A percentile compares a stretch with the other conserved stretches of the same genome.
Evolutionary conservation across 371 early-diverging fungal species (phyloP).

Genomic region (Conidiobolus incongruus): DNA sequence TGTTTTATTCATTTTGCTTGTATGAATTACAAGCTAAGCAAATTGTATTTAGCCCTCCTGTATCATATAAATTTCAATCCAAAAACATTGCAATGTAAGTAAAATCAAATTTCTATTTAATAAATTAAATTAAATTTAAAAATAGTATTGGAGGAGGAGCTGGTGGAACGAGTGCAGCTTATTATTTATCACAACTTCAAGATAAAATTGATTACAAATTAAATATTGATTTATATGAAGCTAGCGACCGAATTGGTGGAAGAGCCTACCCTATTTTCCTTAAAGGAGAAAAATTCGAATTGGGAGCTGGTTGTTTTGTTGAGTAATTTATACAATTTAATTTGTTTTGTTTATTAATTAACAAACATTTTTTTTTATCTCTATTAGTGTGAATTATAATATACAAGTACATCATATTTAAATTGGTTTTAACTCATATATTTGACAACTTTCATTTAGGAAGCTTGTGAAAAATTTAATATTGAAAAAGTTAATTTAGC

Average conservation of each 20-base stretch:
- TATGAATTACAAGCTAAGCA: too few species aligned
- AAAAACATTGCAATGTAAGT: background rate
- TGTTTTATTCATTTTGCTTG: too few species aligned
- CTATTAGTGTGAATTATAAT: constrained; percentile 2
- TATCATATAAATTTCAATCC: background rate
- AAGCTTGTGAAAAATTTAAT: background rate
- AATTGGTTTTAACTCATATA: background rate
- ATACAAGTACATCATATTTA: background rate
- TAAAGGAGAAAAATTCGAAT: background rate
- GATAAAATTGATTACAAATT: background rate
- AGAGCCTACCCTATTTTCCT: background rate
- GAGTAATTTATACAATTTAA: background rate
- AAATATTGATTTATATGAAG: constrained; percentile 1
- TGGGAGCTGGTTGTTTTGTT: constrained; percentile 1
- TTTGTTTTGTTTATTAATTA: background rate
- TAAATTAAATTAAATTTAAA: too few species aligned
- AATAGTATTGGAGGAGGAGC: constrained; percentile 4
- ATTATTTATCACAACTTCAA: background rate
- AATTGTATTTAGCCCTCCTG: background rate
- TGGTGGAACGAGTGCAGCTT: constrained; percentile 1
- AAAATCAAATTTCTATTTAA: too few species aligned
- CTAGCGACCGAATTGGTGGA: background rate
- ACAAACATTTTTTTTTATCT: background rate
- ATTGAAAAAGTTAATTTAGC: background rate
- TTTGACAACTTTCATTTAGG: background rate